Evolutionary conservation across 2,329 filamentous ascomycete species (phyloP).

Genomic region (Microcera coccophila): DNA sequence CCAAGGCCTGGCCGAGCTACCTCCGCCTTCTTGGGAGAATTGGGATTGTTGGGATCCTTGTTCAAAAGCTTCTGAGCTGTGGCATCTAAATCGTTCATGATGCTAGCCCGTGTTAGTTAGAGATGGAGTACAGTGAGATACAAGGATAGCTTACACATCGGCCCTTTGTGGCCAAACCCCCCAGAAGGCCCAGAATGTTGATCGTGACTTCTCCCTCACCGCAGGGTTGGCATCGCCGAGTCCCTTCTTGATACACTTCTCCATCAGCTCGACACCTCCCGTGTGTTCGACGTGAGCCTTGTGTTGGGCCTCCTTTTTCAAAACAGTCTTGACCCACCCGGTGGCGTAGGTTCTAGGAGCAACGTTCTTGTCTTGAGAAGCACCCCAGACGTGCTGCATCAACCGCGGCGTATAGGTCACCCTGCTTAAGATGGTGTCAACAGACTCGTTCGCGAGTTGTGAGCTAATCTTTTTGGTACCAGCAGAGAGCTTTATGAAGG

Average conservation of each 20-base stretch:
- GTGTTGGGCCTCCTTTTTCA: slow-evolving; percentile 73
- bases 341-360: slow-evolving; percentile 75
- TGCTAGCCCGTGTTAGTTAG: slow-evolving; percentile 44
- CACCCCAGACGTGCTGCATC: slow-evolving; percentile 78
- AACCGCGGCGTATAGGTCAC: slow-evolving; percentile 76
- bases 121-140: background rate
- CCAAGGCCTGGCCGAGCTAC: slow-evolving; percentile 54
- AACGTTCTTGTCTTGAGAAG: slow-evolving; percentile 89
- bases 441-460: slow-evolving; percentile 73
- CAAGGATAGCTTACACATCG: slow-evolving; percentile 55
- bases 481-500: slow-evolving; percentile 82
- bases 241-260: slow-evolving; percentile 85
- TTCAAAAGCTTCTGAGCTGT: slow-evolving; percentile 77
- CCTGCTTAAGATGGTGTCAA: slow-evolving; percentile 75
- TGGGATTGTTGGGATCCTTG: slow-evolving; percentile 79
- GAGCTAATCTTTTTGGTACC: slow-evolving; percentile 91
- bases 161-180: slow-evolving; percentile 73
- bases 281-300: slow-evolving; percentile 80
- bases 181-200: slow-evolving; percentile 82
- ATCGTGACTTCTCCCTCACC: slow-evolving; percentile 80
- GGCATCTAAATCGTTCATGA: slow-evolving; percentile 72
- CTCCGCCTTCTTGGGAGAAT: slow-evolving; percentile 55
- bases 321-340: slow-evolving; percentile 78
- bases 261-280: slow-evolving; percentile 76
- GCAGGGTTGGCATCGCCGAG: slow-evolving; percentile 86